Base-by-base conservation (phyloP, 768 basidiomycete genomes). In the Podaxis rugospora region DNA sequence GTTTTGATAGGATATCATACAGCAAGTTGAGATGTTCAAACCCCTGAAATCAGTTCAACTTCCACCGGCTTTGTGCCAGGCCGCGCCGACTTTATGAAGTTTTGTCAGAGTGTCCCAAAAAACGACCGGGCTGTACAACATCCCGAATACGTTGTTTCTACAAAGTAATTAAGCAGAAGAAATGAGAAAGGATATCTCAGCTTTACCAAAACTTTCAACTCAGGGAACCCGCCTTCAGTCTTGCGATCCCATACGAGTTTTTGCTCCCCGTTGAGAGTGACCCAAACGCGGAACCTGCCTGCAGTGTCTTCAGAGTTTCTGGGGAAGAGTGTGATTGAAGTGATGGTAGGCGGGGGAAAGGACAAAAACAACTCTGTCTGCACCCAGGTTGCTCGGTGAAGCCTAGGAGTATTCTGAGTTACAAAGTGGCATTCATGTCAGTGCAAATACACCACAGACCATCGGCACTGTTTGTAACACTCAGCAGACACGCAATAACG, bases 71-170 rank as follows among this genome's bases (percentile, higher is more conserved):
- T 44, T 18, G 23, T 18, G 25, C 21, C 11, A 49, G 21, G 18
- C 40, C 40, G 13, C 53, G 13, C 55, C 52, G 27, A 27, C 23
- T 32, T 66, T 53, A 65, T 42, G 51, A 65, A 51, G 80, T 80
- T 68, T 76, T 84, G 73, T 97, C 95, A 18, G 95, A 96, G 72
- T 98, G 95, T 0, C 95, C 95, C 6, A 98, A 74, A 10, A 86
- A 87, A 68, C 84, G 84, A 47, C 83, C 88, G 32, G 95, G 95
- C 69, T 93, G 87, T 28, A 97, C 74, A 27, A 81, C 71, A 74
- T 97, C 92, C 39, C 95, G 83, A 65, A 97, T 84, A 52, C 89
- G 83, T 70, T 96, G 95, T 74, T 98, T 98, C 90, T 96, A 72
- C 39, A 51, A 16, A 52, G 47, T 36, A 7, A 50, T 50, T 35